These are phyloP conservation scores for Brachypodium distachyon DNA, from an alignment of 202 grass and related monocot genomes.

Conservation along the genomic window DNA sequence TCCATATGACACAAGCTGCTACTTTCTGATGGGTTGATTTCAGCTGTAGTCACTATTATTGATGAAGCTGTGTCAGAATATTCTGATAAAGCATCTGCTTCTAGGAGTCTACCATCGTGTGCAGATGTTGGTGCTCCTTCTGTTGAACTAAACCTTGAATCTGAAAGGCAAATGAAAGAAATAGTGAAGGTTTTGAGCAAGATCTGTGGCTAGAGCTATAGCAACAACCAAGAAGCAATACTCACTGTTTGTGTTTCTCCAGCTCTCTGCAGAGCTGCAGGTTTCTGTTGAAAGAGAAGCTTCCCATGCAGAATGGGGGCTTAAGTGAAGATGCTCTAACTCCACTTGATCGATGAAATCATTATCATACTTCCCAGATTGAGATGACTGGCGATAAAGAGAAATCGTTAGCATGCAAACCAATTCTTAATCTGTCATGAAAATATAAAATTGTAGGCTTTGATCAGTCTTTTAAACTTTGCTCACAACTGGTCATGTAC, in stretches of 20 bases:
- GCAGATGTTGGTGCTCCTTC: constrained; percentile 30
- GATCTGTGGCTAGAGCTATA: background rate
- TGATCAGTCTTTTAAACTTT: background rate
- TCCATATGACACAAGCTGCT: constrained; percentile 33
- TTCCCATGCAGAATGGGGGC: constrained; percentile 46
- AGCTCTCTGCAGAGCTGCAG: constrained; percentile 75
- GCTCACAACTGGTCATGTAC: background rate
- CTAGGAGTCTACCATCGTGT: constrained; percentile 39
- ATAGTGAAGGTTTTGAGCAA: constrained; percentile 4
- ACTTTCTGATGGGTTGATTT: constrained; percentile 53
- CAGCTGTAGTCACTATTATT: constrained; percentile 31
- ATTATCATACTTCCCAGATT: constrained; percentile 21
- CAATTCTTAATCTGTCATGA: background rate
- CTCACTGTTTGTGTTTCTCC: constrained; percentile 65
- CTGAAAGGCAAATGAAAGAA: constrained; percentile 49
- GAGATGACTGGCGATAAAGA: constrained; percentile 16
- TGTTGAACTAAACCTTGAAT: constrained; percentile 33
- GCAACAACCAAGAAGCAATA: constrained; percentile 11
- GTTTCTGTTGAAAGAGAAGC: constrained; percentile 68
- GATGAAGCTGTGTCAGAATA: constrained; percentile 72
- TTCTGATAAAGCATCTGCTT: constrained; percentile 42
- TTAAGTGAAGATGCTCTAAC: constrained; percentile 30
- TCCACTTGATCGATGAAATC: constrained; percentile 25
- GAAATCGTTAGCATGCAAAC: constrained; percentile 8
- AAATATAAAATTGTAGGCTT: no score